phyloP scores from a whole-genome alignment of 1,284 basidiomycete species.

The Cutaneotrichosporon curvatum region DNA sequence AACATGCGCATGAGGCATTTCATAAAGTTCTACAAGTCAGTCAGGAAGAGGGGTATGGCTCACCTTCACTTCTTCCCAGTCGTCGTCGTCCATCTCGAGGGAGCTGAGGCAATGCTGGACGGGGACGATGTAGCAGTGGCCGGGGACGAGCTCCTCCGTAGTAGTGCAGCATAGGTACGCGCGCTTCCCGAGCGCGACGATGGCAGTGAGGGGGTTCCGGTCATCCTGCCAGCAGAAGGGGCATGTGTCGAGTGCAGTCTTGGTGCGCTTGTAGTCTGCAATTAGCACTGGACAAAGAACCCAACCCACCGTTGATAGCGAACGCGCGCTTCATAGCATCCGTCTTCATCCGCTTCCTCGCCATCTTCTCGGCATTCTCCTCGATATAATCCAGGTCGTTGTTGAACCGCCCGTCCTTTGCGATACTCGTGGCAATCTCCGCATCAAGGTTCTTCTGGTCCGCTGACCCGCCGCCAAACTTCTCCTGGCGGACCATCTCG shows the following conservation, averaged over 20 bases:
- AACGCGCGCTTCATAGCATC: constrained; percentile 96
- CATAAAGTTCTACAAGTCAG: constrained; percentile 81
- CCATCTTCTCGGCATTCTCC: constrained; percentile 87
- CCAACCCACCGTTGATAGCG: constrained; percentile 73
- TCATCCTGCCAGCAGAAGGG: constrained; percentile 83
- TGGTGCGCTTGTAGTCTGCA: constrained; percentile 86
- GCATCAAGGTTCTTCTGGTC: constrained; percentile 89
- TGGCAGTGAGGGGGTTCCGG: constrained; percentile 66
- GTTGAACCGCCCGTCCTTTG: constrained; percentile 79
- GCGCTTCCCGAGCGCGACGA: constrained; percentile 83
- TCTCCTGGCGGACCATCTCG: constrained; percentile 88
- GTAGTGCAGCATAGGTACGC: constrained; percentile 82
- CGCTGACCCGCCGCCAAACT: constrained; percentile 74
- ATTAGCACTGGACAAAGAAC: not conserved
- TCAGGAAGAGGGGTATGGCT: constrained; percentile 26
- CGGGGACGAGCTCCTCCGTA: constrained; percentile 74
- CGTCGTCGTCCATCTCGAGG: constrained; percentile 92
- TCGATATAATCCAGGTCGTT: constrained; percentile 90
- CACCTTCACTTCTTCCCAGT: constrained; percentile 93
- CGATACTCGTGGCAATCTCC: constrained; percentile 79
- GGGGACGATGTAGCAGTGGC: constrained; percentile 91
- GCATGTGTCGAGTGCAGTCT: constrained; percentile 80
- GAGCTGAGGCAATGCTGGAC: constrained; percentile 86
- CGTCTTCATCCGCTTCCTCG: constrained; percentile 85
- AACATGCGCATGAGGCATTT: constrained; percentile 96